phyloP scores from a whole-genome alignment of 176 grass and related monocot species.

The Cenchrus purpureus region DNA sequence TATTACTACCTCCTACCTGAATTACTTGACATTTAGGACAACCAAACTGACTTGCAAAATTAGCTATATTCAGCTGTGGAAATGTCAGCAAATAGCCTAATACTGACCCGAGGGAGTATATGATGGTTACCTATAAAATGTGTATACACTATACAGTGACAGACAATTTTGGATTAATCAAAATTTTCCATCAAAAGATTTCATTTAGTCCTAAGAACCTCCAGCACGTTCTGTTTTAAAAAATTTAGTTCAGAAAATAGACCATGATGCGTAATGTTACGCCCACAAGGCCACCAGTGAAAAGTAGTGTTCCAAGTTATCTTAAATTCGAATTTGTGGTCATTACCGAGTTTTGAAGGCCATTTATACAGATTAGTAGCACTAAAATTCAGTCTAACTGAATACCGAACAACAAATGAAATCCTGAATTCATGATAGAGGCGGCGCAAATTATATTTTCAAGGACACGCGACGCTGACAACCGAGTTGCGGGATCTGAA shows the following conservation, averaged over 20 bases:
- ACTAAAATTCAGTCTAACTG: background rate
- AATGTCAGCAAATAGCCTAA: too few species aligned
- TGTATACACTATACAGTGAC: background rate
- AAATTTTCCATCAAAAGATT: background rate
- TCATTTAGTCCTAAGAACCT: background rate
- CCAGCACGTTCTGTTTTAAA: background rate
- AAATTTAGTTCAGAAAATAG: slow-evolving; percentile 2
- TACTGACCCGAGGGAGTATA: too few species aligned
- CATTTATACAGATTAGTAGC: too few species aligned
- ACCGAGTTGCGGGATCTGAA: background rate
- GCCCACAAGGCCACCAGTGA: too few species aligned
- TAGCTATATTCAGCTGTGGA: too few species aligned
- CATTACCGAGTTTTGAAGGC: background rate
- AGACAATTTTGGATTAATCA: background rate
- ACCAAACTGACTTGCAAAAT: too few species aligned
- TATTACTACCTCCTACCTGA: background rate
- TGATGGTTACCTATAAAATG: background rate
- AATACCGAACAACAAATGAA: too few species aligned
- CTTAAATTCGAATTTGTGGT: background rate
- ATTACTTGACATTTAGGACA: too few species aligned
- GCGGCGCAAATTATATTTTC: too few species aligned
- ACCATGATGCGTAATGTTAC: background rate
- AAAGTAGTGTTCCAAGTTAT: background rate
- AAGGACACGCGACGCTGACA: background rate
- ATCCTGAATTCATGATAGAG: too few species aligned